Evolutionary conservation across 352 stramenopile species (phyloP).

Genomic region (Aphanomyces euteiches): DNA sequence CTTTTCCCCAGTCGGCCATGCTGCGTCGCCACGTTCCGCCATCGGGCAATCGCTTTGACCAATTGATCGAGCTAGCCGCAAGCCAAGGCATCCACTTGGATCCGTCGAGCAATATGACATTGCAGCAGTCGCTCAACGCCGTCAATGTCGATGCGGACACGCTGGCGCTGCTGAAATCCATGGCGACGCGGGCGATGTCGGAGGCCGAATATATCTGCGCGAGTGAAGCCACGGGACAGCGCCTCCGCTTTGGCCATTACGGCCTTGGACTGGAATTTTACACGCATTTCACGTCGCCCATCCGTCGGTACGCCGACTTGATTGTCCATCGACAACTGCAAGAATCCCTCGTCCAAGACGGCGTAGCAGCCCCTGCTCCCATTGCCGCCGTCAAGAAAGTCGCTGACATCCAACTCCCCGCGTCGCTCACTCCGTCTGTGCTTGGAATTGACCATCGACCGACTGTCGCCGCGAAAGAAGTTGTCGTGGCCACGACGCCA

Average conservation of each 20-base stretch:
- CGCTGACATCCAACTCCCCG: conserved; percentile 34
- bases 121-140: conserved; percentile 66
- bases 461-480: no score
- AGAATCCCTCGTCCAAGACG: conserved; percentile 40
- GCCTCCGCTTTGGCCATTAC: conserved; percentile 75
- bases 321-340: conserved; percentile 89
- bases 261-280: conserved; percentile 86
- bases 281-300: conserved; percentile 90
- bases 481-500: neutral
- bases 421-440: conserved; percentile 56
- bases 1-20: conserved; percentile 80
- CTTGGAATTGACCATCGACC: conserved; percentile 34
- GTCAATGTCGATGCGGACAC: conserved; percentile 73
- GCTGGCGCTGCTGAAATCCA: conserved; percentile 88
- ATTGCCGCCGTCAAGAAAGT: conserved; percentile 37
- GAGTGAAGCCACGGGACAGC: conserved; percentile 43
- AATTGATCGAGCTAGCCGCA: conserved; percentile 69
- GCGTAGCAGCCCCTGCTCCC: conserved; percentile 32
- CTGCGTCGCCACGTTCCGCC: conserved; percentile 82
- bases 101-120: conserved; percentile 72
- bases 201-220: conserved; percentile 91
- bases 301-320: conserved; percentile 87
- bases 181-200: conserved; percentile 92
- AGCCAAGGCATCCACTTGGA: conserved; percentile 70
- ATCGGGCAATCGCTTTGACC: conserved; percentile 64